Base-by-base conservation (phyloP, 768 basidiomycete genomes). In the Clitopilus passeckerianus region DNA sequence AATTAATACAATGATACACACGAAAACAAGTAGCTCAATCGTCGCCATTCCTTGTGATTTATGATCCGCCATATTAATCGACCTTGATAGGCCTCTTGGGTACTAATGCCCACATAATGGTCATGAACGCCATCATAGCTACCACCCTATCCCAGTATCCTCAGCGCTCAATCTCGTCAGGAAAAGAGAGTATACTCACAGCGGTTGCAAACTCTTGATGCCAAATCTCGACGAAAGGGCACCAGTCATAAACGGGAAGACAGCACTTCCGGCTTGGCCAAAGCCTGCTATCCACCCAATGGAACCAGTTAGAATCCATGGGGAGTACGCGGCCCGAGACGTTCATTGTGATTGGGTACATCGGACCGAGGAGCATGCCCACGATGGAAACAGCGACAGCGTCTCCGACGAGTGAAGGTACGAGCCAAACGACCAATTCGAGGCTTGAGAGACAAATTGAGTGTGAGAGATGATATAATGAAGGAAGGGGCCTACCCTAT, bases 341-440 rank as follows among this genome's bases (percentile, higher is more conserved):
- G 66, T 88, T 90, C 83, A 93, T 85, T 8, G 83, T 77, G 46
- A 89, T 81, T 1, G 87, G 88, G 66, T 87, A 91, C 74, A 91
- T 83, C 2, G 89, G 89, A 0, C 89, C 90, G n/a, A 92, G 75
- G 22, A 90, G 70, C 8, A 90, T 53, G 16, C 90, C 90, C 15
- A 90, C 72, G 52, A 90, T 63, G 1, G 86, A 79, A 22, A 91
- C 78, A 0, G 86, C 83, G 3, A 90, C 75, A 1, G 82, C 89
- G 63, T 83, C 78, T 2, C 82, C 86, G 8, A 89, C 74, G 15
- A 91, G 74, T 5, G 83, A 86, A 22, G 86, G 86, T 0, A 85
- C 81, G 27, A 86, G 76, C 89, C 90, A 92, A 37, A 91, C 74
- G 6, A 86, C 65, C 27, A 91, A 66, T 66, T 90, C 83, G 18